Conservation (phyloP, 202 grass and related monocot species). For the Carex arenaria region DNA sequence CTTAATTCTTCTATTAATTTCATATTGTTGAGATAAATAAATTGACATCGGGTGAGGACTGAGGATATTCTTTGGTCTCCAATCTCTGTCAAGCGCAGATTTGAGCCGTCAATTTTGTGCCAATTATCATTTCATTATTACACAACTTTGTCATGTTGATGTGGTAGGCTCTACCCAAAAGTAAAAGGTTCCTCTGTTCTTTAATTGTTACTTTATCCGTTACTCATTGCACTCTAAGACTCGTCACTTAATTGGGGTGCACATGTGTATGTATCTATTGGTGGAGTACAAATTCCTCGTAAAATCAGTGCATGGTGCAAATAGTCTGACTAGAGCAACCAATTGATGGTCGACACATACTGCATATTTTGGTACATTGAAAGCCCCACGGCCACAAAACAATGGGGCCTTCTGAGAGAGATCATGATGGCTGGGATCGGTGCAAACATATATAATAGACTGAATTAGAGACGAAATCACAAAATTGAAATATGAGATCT, state of each 20-base stretch:
- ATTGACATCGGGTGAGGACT: not conserved
- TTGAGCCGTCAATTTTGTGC: slow-evolving; percentile 19
- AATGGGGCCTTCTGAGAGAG: not conserved
- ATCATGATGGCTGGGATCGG: not conserved
- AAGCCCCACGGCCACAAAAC: not conserved
- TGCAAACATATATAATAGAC: not conserved
- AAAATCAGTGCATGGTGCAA: not conserved
- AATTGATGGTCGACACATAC: not conserved
- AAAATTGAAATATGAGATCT: no score
- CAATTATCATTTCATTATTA: not conserved
- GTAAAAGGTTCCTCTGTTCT: not conserved
- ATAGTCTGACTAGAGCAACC: not conserved
- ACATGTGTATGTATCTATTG: not conserved
- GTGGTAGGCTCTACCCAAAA: not conserved
- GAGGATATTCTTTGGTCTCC: not conserved
- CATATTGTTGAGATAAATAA: not conserved
- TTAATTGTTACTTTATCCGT: not conserved
- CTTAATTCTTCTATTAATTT: not conserved
- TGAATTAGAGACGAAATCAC: no score
- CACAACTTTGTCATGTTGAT: slow-evolving; percentile 9
- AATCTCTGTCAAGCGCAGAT: not conserved
- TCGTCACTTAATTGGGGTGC: not conserved
- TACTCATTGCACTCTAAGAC: not conserved
- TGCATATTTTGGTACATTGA: not conserved
- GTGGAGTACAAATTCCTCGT: not conserved